A percentile compares a stretch with the other conserved stretches of the same genome.
These are phyloP conservation scores for Datura wrightii DNA, from an alignment of 257 asterid genomes.

Conservation along the genomic window DNA sequence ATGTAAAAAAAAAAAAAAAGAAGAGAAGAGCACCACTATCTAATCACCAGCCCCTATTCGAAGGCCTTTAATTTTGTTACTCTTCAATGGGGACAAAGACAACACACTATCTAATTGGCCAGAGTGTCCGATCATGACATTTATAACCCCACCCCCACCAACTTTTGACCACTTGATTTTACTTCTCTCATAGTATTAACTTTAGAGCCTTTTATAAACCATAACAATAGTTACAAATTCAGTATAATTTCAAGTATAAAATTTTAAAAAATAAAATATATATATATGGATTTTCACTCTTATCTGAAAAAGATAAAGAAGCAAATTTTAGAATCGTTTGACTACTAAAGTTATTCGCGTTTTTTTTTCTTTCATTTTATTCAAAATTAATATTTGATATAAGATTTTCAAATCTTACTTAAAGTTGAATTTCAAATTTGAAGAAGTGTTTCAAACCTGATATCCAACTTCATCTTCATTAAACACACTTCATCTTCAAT, in stretches of 20 bases:
- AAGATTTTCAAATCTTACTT: not conserved
- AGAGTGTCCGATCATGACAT: constrained; percentile 12
- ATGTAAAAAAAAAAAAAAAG: not conserved
- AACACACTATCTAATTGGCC: not conserved
- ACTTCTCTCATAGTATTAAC: not conserved
- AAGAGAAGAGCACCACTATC: not conserved
- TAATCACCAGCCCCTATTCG: not conserved
- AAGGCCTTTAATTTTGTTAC: not conserved
- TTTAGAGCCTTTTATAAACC: too few species aligned
- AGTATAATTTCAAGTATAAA: too few species aligned
- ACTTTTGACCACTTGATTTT: constrained; percentile 8
- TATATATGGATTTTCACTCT: too few species aligned
- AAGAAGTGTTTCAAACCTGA: too few species aligned
- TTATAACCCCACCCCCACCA: constrained; percentile 17
- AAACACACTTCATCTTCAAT: not conserved
- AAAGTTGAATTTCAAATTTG: too few species aligned
- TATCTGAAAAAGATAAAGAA: too few species aligned
- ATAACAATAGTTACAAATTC: too few species aligned
- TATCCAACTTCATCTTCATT: not conserved
- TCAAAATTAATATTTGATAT: not conserved
- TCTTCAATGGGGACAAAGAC: constrained; percentile 26
- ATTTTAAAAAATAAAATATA: too few species aligned
- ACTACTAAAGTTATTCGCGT: not conserved
- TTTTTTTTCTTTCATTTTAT: not conserved
- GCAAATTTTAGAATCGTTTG: too few species aligned